phyloP scores from a whole-genome alignment of 257 asterid species.

The Striga asiatica region DNA sequence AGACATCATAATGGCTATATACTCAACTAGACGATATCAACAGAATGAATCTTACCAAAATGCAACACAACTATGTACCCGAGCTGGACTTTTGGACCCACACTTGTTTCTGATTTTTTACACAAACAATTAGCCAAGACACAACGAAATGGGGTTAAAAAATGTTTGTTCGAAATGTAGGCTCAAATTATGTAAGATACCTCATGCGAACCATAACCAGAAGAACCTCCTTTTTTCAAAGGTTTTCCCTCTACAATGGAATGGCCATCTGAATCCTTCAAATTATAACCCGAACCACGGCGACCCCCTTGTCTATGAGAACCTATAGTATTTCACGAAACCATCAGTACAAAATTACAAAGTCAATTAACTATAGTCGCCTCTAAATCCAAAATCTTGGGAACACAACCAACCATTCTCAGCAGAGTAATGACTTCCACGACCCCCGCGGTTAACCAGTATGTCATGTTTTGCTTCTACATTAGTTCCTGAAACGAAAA shows the following conservation, averaged over 20 bases:
- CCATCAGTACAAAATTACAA: slow-evolving; percentile 5
- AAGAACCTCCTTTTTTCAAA: slow-evolving; percentile 55
- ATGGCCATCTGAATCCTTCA: slow-evolving; percentile 54
- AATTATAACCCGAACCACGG: slow-evolving; percentile 44
- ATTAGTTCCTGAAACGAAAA: slow-evolving; percentile 33
- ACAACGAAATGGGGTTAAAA: slow-evolving; percentile 1
- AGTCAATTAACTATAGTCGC: background rate
- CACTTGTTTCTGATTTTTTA: slow-evolving; percentile 64
- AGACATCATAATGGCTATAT: background rate
- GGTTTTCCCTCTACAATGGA: slow-evolving; percentile 51
- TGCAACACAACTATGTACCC: slow-evolving; percentile 46
- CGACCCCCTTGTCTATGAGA: slow-evolving; percentile 60
- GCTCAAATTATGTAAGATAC: slow-evolving; percentile 25
- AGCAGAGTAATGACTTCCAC: slow-evolving; percentile 40
- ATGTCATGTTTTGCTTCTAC: slow-evolving; percentile 39
- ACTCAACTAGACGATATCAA: background rate
- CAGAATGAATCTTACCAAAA: slow-evolving; percentile 38
- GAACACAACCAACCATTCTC: slow-evolving; percentile 50
- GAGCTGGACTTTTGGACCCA: slow-evolving; percentile 96
- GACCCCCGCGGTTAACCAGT: slow-evolving; percentile 40
- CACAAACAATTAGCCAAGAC: background rate
- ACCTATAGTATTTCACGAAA: slow-evolving; percentile 34
- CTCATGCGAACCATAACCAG: slow-evolving; percentile 55
- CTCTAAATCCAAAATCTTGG: slow-evolving; percentile 12
- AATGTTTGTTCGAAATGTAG: background rate